Conservation (phyloP, 148 eudicot species). For the Camellia granthamiana region DNA sequence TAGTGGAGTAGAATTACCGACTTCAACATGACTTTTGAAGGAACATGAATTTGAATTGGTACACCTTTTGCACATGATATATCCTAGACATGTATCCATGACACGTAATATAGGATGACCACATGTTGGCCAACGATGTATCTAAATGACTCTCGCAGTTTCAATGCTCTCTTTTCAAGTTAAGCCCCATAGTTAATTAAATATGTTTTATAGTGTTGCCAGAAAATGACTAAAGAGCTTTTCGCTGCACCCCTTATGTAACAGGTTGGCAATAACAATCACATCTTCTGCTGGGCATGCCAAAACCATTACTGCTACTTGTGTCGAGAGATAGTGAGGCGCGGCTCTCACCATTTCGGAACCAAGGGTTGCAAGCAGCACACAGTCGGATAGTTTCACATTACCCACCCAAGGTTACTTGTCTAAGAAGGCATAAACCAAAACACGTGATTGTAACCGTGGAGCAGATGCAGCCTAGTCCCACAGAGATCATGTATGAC, state of each 20-base stretch:
- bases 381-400: constrained; percentile 41
- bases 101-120: not conserved
- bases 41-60: not conserved
- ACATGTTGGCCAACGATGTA: not conserved
- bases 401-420: not conserved
- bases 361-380: constrained; percentile 96
- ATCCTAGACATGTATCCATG: not conserved
- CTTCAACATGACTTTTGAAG: not conserved
- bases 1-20: not conserved
- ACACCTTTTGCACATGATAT: not conserved
- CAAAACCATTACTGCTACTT: constrained; percentile 82
- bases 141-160: not conserved
- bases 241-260: constrained; percentile 4
- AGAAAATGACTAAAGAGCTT: not conserved
- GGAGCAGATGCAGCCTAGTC: not conserved
- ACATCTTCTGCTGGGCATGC: constrained; percentile 94
- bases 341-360: constrained; percentile 70
- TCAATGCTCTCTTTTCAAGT: not conserved
- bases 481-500: not conserved
- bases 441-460: not conserved
- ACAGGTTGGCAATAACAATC: constrained; percentile 89
- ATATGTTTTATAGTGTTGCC: not conserved
- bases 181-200: not conserved
- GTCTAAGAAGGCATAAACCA: not conserved
- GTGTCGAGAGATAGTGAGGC: constrained; percentile 60